Evolutionary conservation across 2,329 filamentous ascomycete species (phyloP).

Genomic region (Rutstroemia sp.): DNA sequence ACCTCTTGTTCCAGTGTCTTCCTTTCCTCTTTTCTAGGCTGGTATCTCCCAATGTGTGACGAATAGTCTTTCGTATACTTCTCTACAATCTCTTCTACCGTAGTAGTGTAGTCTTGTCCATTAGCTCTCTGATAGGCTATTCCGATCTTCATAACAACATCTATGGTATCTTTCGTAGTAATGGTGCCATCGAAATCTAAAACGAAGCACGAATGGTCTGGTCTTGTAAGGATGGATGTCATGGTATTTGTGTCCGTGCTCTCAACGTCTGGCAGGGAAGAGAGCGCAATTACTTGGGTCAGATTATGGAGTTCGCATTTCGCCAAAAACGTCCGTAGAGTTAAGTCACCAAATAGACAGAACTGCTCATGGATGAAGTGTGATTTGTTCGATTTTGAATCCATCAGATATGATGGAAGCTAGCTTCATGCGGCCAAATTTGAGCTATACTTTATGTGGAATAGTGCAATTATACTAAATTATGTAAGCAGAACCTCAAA

Average conservation of each 20-base stretch:
- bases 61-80: constrained; percentile 19
- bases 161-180: constrained; percentile 26
- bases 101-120: constrained; percentile 6
- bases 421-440: no score
- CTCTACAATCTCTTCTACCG: constrained; percentile 11
- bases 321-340: no score
- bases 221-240: neutral
- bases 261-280: neutral
- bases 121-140: constrained; percentile 9
- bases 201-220: constrained; percentile 12
- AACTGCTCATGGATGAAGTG: no score
- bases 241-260: neutral
- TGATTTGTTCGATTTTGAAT: no score
- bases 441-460: no score
- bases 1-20: constrained; percentile 17
- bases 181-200: constrained; percentile 30
- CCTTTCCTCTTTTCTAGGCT: constrained; percentile 13
- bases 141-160: constrained; percentile 14
- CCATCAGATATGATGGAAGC: no score
- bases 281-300: neutral
- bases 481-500: neutral
- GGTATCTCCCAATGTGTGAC: constrained; percentile 13
- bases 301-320: no score
- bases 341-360: no score
- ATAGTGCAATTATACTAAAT: neutral